phyloP scores from a whole-genome alignment of 345 rosid genomes.

The Fremontodendron californicum region DNA sequence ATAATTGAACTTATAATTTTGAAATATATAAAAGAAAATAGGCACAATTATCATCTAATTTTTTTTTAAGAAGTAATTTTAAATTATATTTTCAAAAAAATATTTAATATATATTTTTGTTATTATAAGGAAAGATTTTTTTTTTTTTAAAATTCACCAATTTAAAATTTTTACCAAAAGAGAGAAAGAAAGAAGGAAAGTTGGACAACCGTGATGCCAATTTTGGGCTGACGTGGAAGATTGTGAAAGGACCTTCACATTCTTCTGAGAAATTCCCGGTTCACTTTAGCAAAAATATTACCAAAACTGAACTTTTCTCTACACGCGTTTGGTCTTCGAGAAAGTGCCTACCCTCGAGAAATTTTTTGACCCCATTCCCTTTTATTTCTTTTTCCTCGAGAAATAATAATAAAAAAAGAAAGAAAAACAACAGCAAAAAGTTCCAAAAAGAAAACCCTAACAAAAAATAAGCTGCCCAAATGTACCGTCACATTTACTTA shows the following conservation, averaged over 20 bases:
- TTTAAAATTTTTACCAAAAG: no score
- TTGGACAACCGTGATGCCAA: neutral
- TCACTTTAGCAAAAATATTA: neutral
- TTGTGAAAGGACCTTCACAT: constrained; percentile 11
- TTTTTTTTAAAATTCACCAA: no score
- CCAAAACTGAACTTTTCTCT: constrained; percentile 21
- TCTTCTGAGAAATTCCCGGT: neutral
- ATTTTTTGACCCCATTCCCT: constrained; percentile 18
- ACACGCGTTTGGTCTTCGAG: constrained; percentile 43
- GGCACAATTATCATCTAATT: no score
- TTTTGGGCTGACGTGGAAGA: constrained; percentile 18
- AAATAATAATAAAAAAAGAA: neutral
- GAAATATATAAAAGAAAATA: no score
- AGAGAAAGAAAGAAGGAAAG: neutral
- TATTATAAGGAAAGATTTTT: no score
- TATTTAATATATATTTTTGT: no score
- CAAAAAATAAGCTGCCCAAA: neutral
- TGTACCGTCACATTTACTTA: constrained; percentile 7
- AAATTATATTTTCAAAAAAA: no score
- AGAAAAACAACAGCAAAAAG: constrained; percentile 16
- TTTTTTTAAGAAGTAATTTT: no score
- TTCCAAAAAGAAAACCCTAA: neutral
- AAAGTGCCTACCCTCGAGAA: constrained; percentile 41
- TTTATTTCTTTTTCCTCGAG: constrained; percentile 3
- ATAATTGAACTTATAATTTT: no score